phyloP scores from a whole-genome alignment of 2,329 filamentous ascomycete genomes.

The Epichloe aotearoae region DNA sequence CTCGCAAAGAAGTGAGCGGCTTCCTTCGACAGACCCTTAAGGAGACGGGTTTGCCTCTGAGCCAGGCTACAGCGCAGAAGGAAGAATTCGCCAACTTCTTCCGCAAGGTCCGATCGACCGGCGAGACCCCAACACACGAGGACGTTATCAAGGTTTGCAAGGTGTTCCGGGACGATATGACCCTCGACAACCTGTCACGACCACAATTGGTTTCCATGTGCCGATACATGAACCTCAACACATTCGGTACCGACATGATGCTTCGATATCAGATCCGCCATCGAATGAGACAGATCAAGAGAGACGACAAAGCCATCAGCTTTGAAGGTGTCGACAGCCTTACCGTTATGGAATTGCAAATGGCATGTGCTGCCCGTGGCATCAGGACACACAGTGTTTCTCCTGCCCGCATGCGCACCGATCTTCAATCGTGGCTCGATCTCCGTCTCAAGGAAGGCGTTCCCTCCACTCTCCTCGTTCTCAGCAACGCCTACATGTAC shows the following conservation, averaged over 20 bases:
- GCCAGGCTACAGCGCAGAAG: slow-evolving; percentile 68
- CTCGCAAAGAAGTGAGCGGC: slow-evolving; percentile 81
- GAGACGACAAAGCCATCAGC: slow-evolving; percentile 86
- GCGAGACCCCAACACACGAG: slow-evolving; percentile 72
- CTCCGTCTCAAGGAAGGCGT: slow-evolving; percentile 86
- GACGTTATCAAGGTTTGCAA: slow-evolving; percentile 99
- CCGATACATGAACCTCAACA: slow-evolving; percentile 95
- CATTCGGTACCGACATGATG: slow-evolving; percentile 95
- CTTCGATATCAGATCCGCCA: slow-evolving; percentile 93
- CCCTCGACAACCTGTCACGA: slow-evolving; percentile 88
- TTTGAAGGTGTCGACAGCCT: slow-evolving; percentile 89
- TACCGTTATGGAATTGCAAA: slow-evolving; percentile 86
- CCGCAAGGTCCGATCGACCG: slow-evolving; percentile 85
- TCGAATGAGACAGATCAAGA: slow-evolving; percentile 98
- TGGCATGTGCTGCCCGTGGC: slow-evolving; percentile 80
- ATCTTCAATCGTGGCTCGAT: slow-evolving; percentile 88
- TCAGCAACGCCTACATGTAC: slow-evolving; percentile 98
- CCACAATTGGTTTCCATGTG: slow-evolving; percentile 96
- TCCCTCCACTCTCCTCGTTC: slow-evolving; percentile 87
- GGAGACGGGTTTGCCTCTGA: slow-evolving; percentile 87
- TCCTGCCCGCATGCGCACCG: slow-evolving; percentile 73
- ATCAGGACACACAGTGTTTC: slow-evolving; percentile 88
- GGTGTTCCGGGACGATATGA: slow-evolving; percentile 95
- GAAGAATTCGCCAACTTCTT: slow-evolving; percentile 96
- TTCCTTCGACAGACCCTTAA: slow-evolving; percentile 81